phyloP scores from a whole-genome alignment of 108 stramenopile species.

The Chaetoceros tenuissimus region DNA sequence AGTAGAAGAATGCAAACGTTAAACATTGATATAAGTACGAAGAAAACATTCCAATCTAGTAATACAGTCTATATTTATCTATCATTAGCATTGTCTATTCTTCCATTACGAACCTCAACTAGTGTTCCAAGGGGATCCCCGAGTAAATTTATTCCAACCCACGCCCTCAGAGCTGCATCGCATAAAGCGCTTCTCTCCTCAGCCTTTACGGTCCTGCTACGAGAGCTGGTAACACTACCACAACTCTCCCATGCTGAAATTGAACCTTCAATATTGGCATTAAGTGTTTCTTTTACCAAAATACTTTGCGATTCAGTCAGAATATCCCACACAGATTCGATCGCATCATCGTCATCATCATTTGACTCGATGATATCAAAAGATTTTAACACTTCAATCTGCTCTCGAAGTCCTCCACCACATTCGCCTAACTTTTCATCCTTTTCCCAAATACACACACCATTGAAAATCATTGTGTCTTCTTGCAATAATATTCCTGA shows the following conservation, averaged over 20 bases:
- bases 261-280: constrained; percentile 12
- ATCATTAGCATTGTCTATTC: too few species aligned
- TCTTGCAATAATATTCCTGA: constrained; percentile 10
- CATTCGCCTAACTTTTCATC: constrained; percentile 12
- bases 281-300: constrained; percentile 12
- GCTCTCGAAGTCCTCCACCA: constrained; percentile 20
- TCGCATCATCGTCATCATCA: not conserved
- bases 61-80: too few species aligned
- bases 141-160: too few species aligned
- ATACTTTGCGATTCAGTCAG: constrained; percentile 12
- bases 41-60: too few species aligned
- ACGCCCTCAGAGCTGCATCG: too few species aligned
- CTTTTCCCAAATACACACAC: constrained; percentile 30
- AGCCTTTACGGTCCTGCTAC: too few species aligned
- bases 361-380: constrained; percentile 10
- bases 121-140: too few species aligned
- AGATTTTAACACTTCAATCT: constrained; percentile 15
- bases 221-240: too few species aligned
- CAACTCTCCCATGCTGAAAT: constrained; percentile 15
- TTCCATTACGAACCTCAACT: too few species aligned
- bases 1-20: too few species aligned
- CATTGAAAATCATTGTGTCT: constrained; percentile 19
- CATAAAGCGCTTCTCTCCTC: too few species aligned
- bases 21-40: too few species aligned
- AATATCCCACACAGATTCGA: constrained; percentile 12